phyloP scores from a whole-genome alignment of 345 rosid species.

The Firmiana major region DNA sequence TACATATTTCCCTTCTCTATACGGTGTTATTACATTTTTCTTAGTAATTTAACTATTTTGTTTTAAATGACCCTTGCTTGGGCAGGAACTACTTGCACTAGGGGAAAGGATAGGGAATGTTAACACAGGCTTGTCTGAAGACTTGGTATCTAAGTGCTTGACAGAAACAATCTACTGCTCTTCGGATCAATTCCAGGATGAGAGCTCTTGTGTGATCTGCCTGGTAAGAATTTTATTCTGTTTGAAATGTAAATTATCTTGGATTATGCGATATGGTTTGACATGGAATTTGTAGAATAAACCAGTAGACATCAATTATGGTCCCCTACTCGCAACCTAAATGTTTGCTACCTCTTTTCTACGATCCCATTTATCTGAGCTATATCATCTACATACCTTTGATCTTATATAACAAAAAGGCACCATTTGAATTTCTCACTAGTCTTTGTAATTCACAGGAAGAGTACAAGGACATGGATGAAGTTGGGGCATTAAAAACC shows the following conservation, averaged over 20 bases:
- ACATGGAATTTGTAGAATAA: background rate
- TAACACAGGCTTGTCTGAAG: conserved; percentile 72
- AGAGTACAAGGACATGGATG: conserved; percentile 60
- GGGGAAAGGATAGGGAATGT: conserved; percentile 89
- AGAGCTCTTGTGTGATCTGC: conserved; percentile 68
- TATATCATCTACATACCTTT: background rate
- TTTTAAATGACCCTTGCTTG: conserved; percentile 11
- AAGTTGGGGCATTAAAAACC: conserved; percentile 43
- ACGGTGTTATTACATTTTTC: background rate
- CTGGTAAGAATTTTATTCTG: conserved; percentile 47
- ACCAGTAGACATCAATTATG: background rate
- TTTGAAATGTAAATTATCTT: background rate
- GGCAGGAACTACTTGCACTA: conserved; percentile 78
- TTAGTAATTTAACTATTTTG: background rate
- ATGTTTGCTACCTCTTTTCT: background rate
- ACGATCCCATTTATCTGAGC: background rate
- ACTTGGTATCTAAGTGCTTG: conserved; percentile 51
- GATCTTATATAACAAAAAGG: background rate
- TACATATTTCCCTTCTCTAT: background rate
- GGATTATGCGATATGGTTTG: background rate
- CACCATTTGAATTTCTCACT: background rate
- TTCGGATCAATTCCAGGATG: conserved; percentile 43
- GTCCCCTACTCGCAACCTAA: background rate
- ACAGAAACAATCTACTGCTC: conserved; percentile 36
- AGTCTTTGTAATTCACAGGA: conserved; percentile 44